These are phyloP conservation scores for Larix sibirica DNA, from an alignment of 83 land plant genomes.

Conservation along the genomic window DNA sequence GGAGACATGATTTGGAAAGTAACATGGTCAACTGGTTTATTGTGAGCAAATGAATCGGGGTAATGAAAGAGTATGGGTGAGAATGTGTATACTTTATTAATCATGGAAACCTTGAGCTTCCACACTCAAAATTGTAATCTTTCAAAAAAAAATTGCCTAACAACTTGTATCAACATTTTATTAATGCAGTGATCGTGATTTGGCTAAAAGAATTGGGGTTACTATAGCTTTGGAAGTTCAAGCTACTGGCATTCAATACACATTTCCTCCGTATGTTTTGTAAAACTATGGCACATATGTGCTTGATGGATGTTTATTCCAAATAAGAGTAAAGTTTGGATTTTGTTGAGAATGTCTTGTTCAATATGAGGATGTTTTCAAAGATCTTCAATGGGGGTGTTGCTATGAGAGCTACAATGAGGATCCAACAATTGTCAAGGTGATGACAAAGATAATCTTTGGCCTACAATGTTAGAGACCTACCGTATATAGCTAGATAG, in stretches of 20 bases:
- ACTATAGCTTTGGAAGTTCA: slow-evolving; percentile 41
- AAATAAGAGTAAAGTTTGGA: too few relatives aligned
- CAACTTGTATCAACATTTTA: not conserved
- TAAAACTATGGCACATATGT: not conserved
- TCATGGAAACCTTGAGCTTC: too few relatives aligned
- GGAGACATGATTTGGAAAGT: too few relatives aligned
- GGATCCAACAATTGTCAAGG: slow-evolving; percentile 55
- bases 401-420: slow-evolving; percentile 84
- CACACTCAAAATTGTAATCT: too few relatives aligned
- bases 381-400: slow-evolving; percentile 78
- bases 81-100: too few relatives aligned
- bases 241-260: slow-evolving; percentile 44
- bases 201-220: slow-evolving; percentile 34
- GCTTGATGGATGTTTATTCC: too few relatives aligned
- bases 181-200: slow-evolving; percentile 36
- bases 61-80: too few relatives aligned
- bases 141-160: not conserved
- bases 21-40: too few relatives aligned
- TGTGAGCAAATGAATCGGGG: too few relatives aligned
- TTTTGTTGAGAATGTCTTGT: not conserved
- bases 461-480: slow-evolving; percentile 63
- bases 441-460: slow-evolving; percentile 60
- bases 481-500: slow-evolving; percentile 46
- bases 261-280: slow-evolving; percentile 47
- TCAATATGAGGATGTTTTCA: slow-evolving; percentile 6